Base-by-base conservation (phyloP, 305 asterid genomes). In the Plantago lanceolata region DNA sequence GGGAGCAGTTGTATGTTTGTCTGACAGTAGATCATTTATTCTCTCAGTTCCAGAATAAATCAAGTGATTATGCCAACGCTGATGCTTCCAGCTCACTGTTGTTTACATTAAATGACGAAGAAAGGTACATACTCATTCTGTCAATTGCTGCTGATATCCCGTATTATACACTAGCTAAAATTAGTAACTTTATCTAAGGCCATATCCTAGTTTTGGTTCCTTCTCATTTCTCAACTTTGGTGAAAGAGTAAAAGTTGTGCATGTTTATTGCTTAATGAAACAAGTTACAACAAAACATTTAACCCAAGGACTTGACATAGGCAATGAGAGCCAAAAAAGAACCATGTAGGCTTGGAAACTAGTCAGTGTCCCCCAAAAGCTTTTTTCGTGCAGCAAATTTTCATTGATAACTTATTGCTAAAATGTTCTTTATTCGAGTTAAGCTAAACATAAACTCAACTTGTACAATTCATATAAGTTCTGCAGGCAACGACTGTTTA, bases 41-140 rank as follows among this genome's bases (percentile, higher is more conserved):
- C 50, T 71, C 51, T 65, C 87, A 94, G 99, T 94, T 87, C 82
- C 99, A 94, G 82, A 86, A 73, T 69, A 88, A 81, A 82, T 82
- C 87, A 72, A 82, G 59, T 71, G 90, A 83, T 70, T 73, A 83
- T 50, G 67, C 55, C 59, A 73, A 72, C 75, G 79, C 68, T 44
- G 99, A 94, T 75, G 78, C 85, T 74, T 85, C 96, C 57, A 81
- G 79, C 76, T 73, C 73, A 68, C 78, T 87, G 73, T 65, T 85
- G 59, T 73, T 74, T 68, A 79, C 84, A 26, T 72, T 75, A 56
- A 82, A 94, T 59, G 88, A 90, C 6, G 96, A 85, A 65, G 97
- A 90, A 77, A 94, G 99, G 97, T 94, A 40, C 45, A 40, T 40
- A 75, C 33, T 64, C 47, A 55, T 71, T 62, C 44, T 65, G 66